Base-by-base conservation (phyloP, 176 grass and related monocot genomes). In the Puya raimondii region DNA sequence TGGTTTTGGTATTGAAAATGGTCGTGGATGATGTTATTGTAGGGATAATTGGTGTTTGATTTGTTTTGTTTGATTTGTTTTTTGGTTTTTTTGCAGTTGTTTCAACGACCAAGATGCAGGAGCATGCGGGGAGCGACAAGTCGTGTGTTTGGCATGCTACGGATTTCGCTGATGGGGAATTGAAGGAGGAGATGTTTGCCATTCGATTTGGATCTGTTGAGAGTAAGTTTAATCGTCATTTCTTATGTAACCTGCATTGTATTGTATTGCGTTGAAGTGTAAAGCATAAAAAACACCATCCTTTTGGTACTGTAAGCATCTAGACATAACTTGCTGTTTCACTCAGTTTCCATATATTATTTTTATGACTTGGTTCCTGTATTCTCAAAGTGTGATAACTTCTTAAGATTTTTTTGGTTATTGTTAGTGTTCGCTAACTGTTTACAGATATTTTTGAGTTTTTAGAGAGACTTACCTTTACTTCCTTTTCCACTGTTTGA, bases 191-290 rank as follows among this genome's bases (percentile, higher is more conserved):
- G 47, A 86, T 86, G 90, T 94, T 94, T 59, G 84, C 86, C 3
- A 94, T 94, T 11, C 86, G 90, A 15, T 94, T 94, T 53, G 86
- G 82, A 68, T 94, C 90, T 50, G 79, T 94, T 3, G 90, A 93
- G 16, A 94, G 90, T 89, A 71, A 89, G 90, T 66, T 66, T 18
- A 17, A 7, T 8, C 18, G 15, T 3, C 53, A 58, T 58, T 17
- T 20, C 53, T 58, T 58, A 12, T 26, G 25, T 26, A 26, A 26
- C 25, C 25, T 26, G 25, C 2, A 2, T 2, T 26, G 25, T 26
- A 26, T 1, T 26, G 25, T 26, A 26, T 2, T 26, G 1, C 25
- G 25, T 26, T 2, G 25, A 26, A 26, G 25, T 26, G 1, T 26
- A 26, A 26, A 1, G 25, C 25, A 26, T 26, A 1, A 26, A 26